These are phyloP conservation scores for Sisymbrium altissimum DNA, from an alignment of 345 rosid species.

Conservation along the genomic window DNA sequence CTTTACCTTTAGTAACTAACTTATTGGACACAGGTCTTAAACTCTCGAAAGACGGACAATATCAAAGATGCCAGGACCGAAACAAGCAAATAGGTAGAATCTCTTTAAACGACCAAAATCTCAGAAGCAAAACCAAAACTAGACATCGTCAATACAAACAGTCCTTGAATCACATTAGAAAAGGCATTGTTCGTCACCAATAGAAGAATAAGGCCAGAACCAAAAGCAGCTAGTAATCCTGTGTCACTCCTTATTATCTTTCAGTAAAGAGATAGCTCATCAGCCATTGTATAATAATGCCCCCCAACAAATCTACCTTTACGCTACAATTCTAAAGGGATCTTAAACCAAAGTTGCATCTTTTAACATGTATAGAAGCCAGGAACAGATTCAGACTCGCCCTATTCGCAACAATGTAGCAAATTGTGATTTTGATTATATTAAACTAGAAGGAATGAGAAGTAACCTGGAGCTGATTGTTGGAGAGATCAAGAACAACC, in stretches of 20 bases:
- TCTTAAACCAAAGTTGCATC: background rate
- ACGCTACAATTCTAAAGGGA: background rate
- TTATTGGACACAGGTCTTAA: background rate
- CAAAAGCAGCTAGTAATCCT: background rate
- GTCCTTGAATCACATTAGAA: too few relatives aligned
- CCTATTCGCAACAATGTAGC: background rate
- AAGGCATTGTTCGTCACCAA: too few relatives aligned
- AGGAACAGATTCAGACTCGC: background rate
- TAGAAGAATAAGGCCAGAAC: too few relatives aligned
- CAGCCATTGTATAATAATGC: too few relatives aligned
- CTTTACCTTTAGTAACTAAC: background rate
- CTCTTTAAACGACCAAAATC: background rate
- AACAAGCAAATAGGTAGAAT: background rate
- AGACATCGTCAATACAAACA: background rate
- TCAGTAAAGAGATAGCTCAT: background rate
- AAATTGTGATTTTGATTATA: background rate
- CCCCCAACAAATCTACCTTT: too few relatives aligned
- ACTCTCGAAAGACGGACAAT: background rate
- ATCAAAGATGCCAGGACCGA: conserved; percentile 3
- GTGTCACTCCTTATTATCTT: background rate
- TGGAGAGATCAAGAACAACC: conserved; percentile 59
- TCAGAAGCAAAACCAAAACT: background rate
- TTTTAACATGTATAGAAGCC: background rate
- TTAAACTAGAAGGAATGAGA: background rate
- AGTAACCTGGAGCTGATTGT: conserved; percentile 74